phyloP scores from a whole-genome alignment of 2,329 filamentous ascomycete species.

The Talaromyces sp. region DNA sequence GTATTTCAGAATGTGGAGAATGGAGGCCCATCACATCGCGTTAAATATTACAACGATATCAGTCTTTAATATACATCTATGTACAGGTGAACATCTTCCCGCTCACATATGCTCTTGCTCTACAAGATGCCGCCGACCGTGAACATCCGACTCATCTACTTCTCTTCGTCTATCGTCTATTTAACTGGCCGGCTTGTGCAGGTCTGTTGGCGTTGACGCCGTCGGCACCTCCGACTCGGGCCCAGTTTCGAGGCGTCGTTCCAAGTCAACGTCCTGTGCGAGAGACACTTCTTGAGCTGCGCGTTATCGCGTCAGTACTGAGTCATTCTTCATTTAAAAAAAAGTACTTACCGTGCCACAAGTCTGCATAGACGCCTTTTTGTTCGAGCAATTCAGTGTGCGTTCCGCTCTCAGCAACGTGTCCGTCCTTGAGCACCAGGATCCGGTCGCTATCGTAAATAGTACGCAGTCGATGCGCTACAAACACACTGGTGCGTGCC shows the following conservation, averaged over 20 bases:
- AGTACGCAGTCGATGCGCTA: slow-evolving; percentile 85
- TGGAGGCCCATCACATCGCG: background rate
- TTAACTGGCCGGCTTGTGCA: slow-evolving; percentile 2
- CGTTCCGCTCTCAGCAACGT: slow-evolving; percentile 82
- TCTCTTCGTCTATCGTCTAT: background rate
- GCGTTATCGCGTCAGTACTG: slow-evolving; percentile 2
- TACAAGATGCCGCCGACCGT: background rate
- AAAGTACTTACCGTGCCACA: slow-evolving; percentile 72
- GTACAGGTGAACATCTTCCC: background rate
- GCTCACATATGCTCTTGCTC: background rate
- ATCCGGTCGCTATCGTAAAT: slow-evolving; percentile 93
- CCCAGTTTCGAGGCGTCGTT: slow-evolving; percentile 35
- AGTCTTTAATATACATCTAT: background rate
- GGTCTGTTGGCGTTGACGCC: background rate
- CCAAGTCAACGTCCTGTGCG: slow-evolving; percentile 32
- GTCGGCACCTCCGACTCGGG: slow-evolving; percentile 16
- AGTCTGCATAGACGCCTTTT: slow-evolving; percentile 69
- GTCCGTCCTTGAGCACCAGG: slow-evolving; percentile 78
- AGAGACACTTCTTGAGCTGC: slow-evolving; percentile 57
- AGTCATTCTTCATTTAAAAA: background rate
- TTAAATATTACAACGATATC: background rate
- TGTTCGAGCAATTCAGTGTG: slow-evolving; percentile 76
- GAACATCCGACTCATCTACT: background rate
- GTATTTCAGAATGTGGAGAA: background rate
- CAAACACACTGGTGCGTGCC: slow-evolving; percentile 82